Evolutionary conservation across 768 basidiomycete genomes (phyloP).

Genomic region (Pleurotus citrinopileatus): DNA sequence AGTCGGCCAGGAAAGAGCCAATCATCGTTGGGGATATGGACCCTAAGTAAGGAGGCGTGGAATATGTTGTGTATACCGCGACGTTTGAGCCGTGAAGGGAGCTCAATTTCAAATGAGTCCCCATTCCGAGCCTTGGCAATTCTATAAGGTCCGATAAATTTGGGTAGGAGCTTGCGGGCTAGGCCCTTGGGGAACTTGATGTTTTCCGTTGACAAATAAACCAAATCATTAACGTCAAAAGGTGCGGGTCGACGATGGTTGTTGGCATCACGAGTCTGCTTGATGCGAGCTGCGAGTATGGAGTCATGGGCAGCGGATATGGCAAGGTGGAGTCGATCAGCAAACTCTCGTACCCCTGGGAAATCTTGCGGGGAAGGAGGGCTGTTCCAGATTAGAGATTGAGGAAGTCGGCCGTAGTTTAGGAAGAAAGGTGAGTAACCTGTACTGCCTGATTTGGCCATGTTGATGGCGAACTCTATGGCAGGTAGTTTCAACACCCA

Average conservation of each 20-base stretch:
- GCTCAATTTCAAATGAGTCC: constrained; percentile 7
- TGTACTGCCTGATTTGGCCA: too few relatives aligned
- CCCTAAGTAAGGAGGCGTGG: constrained; percentile 27
- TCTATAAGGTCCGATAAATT: constrained; percentile 21
- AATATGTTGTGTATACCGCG: constrained; percentile 24
- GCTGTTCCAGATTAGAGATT: constrained; percentile 18
- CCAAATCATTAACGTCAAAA: background rate
- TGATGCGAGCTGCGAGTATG: constrained; percentile 15
- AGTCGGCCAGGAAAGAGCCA: constrained; percentile 26
- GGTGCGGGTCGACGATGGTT: constrained; percentile 1
- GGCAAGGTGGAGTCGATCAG: constrained; percentile 14
- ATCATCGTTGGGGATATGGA: constrained; percentile 22
- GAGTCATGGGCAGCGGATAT: constrained; percentile 27
- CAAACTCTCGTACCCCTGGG: constrained; percentile 23
- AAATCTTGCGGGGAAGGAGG: constrained; percentile 1
- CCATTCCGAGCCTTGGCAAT: constrained; percentile 13
- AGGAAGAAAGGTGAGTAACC: too few relatives aligned
- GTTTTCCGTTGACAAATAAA: constrained; percentile 23
- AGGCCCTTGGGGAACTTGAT: constrained; percentile 19
- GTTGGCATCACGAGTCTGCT: constrained; percentile 12
- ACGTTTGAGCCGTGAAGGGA: constrained; percentile 15
- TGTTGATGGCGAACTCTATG: too few relatives aligned
- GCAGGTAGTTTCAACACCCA: too few relatives aligned
- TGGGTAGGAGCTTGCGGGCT: constrained; percentile 30
- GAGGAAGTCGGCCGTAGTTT: constrained; percentile 21